Evolutionary conservation across 2,329 filamentous ascomycete genomes (phyloP).

Genomic region (Alternaria triticimaculans): DNA sequence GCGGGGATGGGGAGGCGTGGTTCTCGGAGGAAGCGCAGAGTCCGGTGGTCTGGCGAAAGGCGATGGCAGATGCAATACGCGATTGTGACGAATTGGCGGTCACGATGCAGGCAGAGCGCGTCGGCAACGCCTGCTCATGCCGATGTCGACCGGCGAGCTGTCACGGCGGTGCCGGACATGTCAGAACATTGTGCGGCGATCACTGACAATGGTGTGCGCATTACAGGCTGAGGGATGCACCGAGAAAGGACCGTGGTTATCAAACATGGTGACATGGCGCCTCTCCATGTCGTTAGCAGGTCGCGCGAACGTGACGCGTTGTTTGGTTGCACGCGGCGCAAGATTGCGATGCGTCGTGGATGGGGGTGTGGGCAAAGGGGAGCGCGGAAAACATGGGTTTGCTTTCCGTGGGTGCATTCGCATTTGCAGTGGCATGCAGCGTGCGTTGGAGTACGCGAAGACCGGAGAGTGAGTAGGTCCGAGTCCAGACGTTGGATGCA

Average conservation of each 20-base stretch:
- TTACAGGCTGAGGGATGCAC: slow-evolving; percentile 1
- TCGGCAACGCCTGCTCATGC: slow-evolving; percentile 11
- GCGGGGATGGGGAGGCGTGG: background rate
- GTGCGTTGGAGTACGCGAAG: background rate
- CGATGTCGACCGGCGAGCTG: slow-evolving; percentile 19
- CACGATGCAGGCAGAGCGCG: background rate
- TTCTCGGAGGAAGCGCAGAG: background rate
- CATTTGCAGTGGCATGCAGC: background rate
- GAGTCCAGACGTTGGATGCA: background rate
- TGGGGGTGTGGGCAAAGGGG: background rate
- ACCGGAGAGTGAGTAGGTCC: background rate
- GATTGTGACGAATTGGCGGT: slow-evolving; percentile 2
- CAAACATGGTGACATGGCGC: background rate
- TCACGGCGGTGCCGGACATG: slow-evolving; percentile 1
- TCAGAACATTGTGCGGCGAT: slow-evolving; percentile 4
- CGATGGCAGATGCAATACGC: background rate
- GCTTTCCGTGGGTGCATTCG: background rate
- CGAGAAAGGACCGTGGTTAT: slow-evolving; percentile 15
- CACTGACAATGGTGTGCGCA: background rate
- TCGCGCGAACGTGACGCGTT: slow-evolving; percentile 13
- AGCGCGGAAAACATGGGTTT: background rate
- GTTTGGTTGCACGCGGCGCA: background rate
- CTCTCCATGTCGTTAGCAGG: slow-evolving; percentile 4
- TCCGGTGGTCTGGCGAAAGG: background rate
- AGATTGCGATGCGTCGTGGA: slow-evolving; percentile 1